Percentiles rank a stretch among this genome's conserved stretches.
Conservation (phyloP, 2,329 filamentous ascomycete genomes). For the Monilinia polystroma region DNA sequence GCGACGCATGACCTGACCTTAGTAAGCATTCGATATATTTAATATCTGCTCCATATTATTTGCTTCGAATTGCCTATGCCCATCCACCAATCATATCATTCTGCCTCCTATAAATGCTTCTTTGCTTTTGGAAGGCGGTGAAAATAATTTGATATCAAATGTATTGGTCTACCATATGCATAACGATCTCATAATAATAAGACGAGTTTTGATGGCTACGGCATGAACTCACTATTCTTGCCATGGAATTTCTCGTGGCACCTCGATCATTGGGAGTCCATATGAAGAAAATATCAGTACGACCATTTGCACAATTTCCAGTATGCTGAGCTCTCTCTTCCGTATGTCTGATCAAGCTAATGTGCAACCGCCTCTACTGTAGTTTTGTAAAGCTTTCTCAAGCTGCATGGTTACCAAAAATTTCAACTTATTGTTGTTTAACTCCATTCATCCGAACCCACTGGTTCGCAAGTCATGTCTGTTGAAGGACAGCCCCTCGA, state of each 20-base stretch:
- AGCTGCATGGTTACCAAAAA: background rate
- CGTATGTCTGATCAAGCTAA: background rate
- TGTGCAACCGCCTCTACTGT: background rate
- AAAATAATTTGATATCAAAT: background rate
- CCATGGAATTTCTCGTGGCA: background rate
- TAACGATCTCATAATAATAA: background rate
- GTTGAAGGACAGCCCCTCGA: background rate
- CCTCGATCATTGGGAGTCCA: slow-evolving; percentile 1
- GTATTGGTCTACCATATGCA: background rate
- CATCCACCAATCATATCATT: background rate
- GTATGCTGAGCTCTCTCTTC: background rate
- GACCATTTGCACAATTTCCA: background rate
- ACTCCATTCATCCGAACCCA: background rate
- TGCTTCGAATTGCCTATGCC: too few relatives aligned
- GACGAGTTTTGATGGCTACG: background rate
- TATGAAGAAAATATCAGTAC: background rate
- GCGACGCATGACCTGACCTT: background rate
- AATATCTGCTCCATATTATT: too few relatives aligned
- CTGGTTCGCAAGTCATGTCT: background rate
- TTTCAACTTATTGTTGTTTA: background rate
- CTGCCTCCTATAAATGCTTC: background rate
- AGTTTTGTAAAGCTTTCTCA: background rate
- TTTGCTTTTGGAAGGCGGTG: background rate
- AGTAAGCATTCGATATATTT: background rate
- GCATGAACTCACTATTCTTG: background rate